Evolutionary conservation across 2,329 filamentous ascomycete genomes (phyloP).

Genomic region (Malbranchea cinnamomea): DNA sequence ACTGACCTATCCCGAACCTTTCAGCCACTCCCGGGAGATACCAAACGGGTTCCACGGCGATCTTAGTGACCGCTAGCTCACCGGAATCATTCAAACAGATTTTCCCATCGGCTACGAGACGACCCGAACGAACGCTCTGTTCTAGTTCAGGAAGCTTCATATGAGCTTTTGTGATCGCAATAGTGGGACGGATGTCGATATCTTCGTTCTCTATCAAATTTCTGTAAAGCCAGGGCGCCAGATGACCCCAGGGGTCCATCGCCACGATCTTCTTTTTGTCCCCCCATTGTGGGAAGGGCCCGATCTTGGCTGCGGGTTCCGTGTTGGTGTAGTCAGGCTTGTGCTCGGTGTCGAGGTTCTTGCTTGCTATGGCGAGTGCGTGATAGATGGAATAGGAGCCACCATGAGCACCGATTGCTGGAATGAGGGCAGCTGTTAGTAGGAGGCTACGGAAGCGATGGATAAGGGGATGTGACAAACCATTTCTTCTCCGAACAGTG

Average conservation of each 20-base stretch:
- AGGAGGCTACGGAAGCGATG: not conserved
- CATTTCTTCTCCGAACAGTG: constrained; percentile 69
- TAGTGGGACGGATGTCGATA: constrained; percentile 72
- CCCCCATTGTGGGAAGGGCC: constrained; percentile 78
- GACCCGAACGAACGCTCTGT: constrained; percentile 66
- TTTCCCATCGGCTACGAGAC: constrained; percentile 67
- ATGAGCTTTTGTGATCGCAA: constrained; percentile 80
- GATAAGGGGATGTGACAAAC: constrained; percentile 30
- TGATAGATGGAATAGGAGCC: constrained; percentile 96
- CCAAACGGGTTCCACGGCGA: constrained; percentile 91
- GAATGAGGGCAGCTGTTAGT: constrained; percentile 10
- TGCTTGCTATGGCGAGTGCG: constrained; percentile 79
- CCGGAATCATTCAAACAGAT: constrained; percentile 76
- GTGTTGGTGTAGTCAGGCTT: constrained; percentile 69
- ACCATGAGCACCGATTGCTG: constrained; percentile 56
- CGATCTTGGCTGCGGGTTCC: constrained; percentile 78
- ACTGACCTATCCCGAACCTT: constrained; percentile 70
- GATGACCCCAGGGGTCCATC: constrained; percentile 89
- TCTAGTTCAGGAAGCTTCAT: constrained; percentile 96
- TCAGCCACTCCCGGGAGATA: constrained; percentile 79
- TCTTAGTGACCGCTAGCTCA: constrained; percentile 87
- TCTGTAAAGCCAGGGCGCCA: constrained; percentile 70
- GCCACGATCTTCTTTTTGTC: constrained; percentile 90
- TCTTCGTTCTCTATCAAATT: constrained; percentile 64
- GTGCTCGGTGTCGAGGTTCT: constrained; percentile 72